phyloP scores from a whole-genome alignment of 331 rosid species.

The Arachis monticola region DNA sequence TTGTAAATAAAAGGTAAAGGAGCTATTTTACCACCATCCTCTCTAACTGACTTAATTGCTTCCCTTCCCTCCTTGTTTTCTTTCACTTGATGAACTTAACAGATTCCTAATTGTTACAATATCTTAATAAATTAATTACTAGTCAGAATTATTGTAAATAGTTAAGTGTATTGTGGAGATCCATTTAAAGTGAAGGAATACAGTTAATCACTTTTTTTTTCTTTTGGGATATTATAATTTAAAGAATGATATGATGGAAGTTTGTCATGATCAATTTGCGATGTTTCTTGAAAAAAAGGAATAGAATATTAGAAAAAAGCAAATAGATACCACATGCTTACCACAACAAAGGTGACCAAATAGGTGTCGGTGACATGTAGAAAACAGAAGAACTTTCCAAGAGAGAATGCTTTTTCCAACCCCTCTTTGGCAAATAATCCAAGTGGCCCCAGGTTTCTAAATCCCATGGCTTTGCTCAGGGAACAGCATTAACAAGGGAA shows the following conservation, averaged over 20 bases:
- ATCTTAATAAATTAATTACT: too few species aligned
- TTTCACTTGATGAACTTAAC: too few species aligned
- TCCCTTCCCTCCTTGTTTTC: too few species aligned
- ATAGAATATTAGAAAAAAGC: background rate
- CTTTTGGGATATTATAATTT: background rate
- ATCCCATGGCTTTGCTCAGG: slow-evolving; percentile 15
- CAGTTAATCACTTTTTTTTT: too few species aligned
- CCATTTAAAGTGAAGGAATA: too few species aligned
- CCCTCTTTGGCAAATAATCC: slow-evolving; percentile 43
- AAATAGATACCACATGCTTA: slow-evolving; percentile 34
- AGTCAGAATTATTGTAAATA: too few species aligned
- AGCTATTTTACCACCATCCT: too few species aligned
- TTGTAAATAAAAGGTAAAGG: too few species aligned
- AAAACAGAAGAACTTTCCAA: slow-evolving; percentile 48
- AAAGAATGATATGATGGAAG: background rate
- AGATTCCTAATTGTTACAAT: background rate
- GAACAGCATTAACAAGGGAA: slow-evolving; percentile 4
- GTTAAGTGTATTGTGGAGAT: too few species aligned
- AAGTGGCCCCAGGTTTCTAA: slow-evolving; percentile 32
- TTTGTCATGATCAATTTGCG: background rate
- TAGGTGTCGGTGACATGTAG: slow-evolving; percentile 55
- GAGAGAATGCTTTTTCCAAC: slow-evolving; percentile 27
- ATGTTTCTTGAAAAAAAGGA: background rate
- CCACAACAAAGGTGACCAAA: slow-evolving; percentile 43
- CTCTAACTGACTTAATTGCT: too few species aligned